Evolutionary conservation across 148 eudicot species (phyloP).

Genomic region (Fallopia convolvulus): DNA sequence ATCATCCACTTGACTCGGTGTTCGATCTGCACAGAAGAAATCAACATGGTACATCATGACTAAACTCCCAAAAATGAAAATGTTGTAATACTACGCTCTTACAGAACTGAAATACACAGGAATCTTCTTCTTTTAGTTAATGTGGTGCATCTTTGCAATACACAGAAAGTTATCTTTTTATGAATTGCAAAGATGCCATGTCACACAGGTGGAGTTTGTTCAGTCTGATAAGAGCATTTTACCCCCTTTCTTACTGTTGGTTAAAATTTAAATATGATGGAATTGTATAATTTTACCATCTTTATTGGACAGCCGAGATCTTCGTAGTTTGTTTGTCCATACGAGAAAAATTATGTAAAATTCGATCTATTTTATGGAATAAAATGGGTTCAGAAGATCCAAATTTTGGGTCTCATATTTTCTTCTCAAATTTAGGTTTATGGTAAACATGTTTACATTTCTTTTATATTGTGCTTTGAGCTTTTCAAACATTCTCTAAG

Average conservation of each 20-base stretch:
- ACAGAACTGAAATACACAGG: conserved; percentile 2
- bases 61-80: background rate
- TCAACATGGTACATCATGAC: background rate
- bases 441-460: no score
- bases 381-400: background rate
- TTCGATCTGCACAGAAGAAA: conserved; percentile 1
- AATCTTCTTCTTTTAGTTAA: background rate
- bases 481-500: no score
- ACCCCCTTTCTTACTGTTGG: background rate
- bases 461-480: no score
- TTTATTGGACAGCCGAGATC: background rate
- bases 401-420: no score
- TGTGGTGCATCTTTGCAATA: background rate
- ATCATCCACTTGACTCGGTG: background rate
- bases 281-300: background rate
- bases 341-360: background rate
- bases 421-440: no score
- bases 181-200: conserved; percentile 4
- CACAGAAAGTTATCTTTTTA: background rate
- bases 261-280: background rate
- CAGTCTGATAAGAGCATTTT: background rate
- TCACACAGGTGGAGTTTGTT: background rate
- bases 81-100: background rate
- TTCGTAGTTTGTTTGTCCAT: background rate
- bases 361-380: background rate